Conservation (phyloP, 257 asterid species). For the Ligustrum vulgare region DNA sequence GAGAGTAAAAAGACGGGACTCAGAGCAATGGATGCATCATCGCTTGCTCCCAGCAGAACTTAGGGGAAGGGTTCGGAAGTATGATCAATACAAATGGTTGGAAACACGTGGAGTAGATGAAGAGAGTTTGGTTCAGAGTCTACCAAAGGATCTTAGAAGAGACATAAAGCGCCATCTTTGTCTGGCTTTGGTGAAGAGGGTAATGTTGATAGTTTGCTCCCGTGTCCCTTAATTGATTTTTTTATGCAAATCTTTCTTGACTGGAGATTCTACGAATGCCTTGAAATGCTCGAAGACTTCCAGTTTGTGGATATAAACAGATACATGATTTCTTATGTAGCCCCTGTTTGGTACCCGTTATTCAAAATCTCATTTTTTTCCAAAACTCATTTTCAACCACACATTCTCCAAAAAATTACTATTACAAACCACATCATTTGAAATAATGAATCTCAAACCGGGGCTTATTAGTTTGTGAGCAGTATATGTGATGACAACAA, state of each 20-base stretch:
- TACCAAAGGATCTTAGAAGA: conserved; percentile 95
- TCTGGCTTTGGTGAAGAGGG: conserved; percentile 97
- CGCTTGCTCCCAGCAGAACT: conserved; percentile 93
- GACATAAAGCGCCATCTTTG: conserved; percentile 99
- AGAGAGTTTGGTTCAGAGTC: conserved; percentile 78
- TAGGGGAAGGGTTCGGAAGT: conserved; percentile 89
- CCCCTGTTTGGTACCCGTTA: too few species aligned
- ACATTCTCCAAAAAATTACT: too few species aligned
- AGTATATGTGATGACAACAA: background rate
- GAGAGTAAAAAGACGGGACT: conserved; percentile 98
- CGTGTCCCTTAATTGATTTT: background rate
- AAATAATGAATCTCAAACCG: too few species aligned
- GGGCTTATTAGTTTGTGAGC: background rate
- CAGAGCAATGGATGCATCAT: conserved; percentile 99
- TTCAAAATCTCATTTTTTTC: too few species aligned
- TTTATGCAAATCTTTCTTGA: background rate
- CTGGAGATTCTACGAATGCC: background rate
- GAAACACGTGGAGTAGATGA: conserved; percentile 99
- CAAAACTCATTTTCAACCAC: too few species aligned
- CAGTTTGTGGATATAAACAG: background rate
- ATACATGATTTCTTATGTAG: background rate
- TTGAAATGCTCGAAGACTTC: background rate
- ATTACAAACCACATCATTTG: too few species aligned
- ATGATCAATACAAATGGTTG: conserved; percentile 96
- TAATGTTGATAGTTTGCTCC: conserved; percentile 27